Evolutionary conservation across 1,284 basidiomycete genomes (phyloP).

Genomic region (Boletus mariae): DNA sequence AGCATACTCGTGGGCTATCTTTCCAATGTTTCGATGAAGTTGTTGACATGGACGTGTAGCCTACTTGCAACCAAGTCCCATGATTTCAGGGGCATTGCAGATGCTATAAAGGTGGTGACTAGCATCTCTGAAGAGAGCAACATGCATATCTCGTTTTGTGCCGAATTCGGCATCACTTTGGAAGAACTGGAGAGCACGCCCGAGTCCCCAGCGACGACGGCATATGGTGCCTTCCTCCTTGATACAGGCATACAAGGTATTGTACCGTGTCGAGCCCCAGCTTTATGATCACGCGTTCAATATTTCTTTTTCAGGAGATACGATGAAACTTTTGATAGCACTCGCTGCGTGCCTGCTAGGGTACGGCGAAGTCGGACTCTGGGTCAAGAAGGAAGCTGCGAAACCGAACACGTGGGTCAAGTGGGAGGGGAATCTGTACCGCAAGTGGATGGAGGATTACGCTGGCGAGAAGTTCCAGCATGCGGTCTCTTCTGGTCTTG

Average conservation of each 20-base stretch:
- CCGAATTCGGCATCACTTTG: slow-evolving; percentile 60
- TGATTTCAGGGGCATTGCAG: slow-evolving; percentile 60
- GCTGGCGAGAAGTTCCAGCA: slow-evolving; percentile 65
- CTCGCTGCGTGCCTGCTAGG: slow-evolving; percentile 86
- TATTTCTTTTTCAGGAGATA: slow-evolving; percentile 50
- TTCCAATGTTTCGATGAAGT: neutral
- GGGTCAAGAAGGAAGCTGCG: slow-evolving; percentile 58
- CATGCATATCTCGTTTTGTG: slow-evolving; percentile 75
- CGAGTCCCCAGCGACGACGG: slow-evolving; percentile 71
- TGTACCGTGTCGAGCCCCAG: neutral
- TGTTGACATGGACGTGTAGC: slow-evolving; percentile 33
- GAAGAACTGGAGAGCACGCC: slow-evolving; percentile 58
- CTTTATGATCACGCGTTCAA: neutral
- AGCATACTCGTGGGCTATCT: slow-evolving; percentile 55
- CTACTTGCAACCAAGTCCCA: slow-evolving; percentile 77
- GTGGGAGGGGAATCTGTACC: slow-evolving; percentile 69
- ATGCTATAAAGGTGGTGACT: slow-evolving; percentile 64
- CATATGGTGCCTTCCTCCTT: slow-evolving; percentile 84
- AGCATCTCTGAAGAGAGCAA: slow-evolving; percentile 66
- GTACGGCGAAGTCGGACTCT: slow-evolving; percentile 92
- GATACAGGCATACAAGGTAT: slow-evolving; percentile 65
- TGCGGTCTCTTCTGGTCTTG: slow-evolving; percentile 70
- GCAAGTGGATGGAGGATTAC: slow-evolving; percentile 83
- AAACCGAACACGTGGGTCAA: slow-evolving; percentile 51
- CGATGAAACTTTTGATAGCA: slow-evolving; percentile 73